Conservation (phyloP, 176 grass and related monocot genomes). For the Carex pumila region DNA sequence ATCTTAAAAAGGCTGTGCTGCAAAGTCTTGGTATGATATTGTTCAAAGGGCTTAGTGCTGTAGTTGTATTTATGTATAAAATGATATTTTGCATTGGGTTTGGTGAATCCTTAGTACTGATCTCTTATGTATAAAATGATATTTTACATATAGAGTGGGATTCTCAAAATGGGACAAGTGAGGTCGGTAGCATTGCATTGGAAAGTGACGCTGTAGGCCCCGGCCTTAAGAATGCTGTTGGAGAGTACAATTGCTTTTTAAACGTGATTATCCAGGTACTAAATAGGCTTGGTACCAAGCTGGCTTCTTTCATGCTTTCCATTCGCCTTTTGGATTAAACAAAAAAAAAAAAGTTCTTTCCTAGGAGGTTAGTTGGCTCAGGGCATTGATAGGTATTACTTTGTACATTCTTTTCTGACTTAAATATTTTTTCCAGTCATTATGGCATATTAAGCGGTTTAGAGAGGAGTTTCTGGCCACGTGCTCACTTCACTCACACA, state of each 20-base stretch:
- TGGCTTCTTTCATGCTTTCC: not conserved
- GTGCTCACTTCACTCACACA: constrained; percentile 60
- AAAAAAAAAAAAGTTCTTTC: not conserved
- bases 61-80: not conserved
- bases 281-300: not conserved
- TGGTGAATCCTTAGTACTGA: not conserved
- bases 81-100: not conserved
- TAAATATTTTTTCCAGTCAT: constrained; percentile 47
- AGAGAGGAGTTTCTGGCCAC: constrained; percentile 75
- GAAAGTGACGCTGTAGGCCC: constrained; percentile 52
- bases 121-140: not conserved
- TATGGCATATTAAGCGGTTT: constrained; percentile 87
- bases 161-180: constrained; percentile 10
- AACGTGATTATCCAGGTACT: constrained; percentile 99
- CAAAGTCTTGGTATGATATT: constrained; percentile 79
- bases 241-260: constrained; percentile 99
- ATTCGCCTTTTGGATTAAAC: not conserved
- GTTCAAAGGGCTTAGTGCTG: not conserved
- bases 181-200: constrained; percentile 32
- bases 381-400: not conserved
- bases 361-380: not conserved
- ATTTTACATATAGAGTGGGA: constrained; percentile 3
- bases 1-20: constrained; percentile 70
- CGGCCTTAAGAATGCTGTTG: constrained; percentile 92
- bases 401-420: constrained; percentile 8